Evolutionary conservation across 2,329 filamentous ascomycete genomes (phyloP).

Genomic region (Fusarium drepaniforme): DNA sequence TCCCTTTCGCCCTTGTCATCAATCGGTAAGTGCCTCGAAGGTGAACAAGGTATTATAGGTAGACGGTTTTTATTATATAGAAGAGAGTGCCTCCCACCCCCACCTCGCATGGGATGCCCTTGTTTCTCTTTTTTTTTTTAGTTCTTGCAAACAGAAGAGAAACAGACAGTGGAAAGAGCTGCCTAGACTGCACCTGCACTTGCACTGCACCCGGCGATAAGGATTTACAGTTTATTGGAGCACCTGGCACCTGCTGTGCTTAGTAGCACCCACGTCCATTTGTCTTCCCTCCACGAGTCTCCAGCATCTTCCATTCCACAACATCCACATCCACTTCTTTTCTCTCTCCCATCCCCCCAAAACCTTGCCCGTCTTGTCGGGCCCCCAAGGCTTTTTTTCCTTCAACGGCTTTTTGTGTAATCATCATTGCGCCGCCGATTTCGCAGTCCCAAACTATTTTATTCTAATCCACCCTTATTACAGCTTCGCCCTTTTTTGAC

Average conservation of each 20-base stretch:
- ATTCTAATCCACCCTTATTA: neutral
- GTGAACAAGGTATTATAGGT: neutral
- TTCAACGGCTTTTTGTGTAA: constrained; percentile 15
- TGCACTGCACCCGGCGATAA: constrained; percentile 28
- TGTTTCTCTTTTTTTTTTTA: constrained; percentile 18
- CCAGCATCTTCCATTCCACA: constrained; percentile 16
- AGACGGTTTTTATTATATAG: neutral
- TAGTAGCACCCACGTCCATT: neutral
- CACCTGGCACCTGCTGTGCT: neutral
- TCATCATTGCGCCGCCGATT: neutral
- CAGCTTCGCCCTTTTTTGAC: neutral
- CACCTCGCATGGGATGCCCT: constrained; percentile 8
- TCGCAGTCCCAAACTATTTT: neutral
- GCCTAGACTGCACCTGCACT: neutral
- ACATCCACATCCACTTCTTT: constrained; percentile 10
- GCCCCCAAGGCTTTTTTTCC: constrained; percentile 18
- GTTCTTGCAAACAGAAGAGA: constrained; percentile 12
- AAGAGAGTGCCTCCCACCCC: neutral
- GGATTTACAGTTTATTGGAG: constrained; percentile 30
- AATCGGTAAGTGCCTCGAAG: neutral
- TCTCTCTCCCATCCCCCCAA: constrained; percentile 1
- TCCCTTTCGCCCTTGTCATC: constrained; percentile 32
- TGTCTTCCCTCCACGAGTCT: constrained; percentile 19
- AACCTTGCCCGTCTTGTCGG: neutral
- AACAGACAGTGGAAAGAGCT: constrained; percentile 21